phyloP scores from a whole-genome alignment of 2,329 filamentous ascomycete genomes.

The Aureobasidium vineae region DNA sequence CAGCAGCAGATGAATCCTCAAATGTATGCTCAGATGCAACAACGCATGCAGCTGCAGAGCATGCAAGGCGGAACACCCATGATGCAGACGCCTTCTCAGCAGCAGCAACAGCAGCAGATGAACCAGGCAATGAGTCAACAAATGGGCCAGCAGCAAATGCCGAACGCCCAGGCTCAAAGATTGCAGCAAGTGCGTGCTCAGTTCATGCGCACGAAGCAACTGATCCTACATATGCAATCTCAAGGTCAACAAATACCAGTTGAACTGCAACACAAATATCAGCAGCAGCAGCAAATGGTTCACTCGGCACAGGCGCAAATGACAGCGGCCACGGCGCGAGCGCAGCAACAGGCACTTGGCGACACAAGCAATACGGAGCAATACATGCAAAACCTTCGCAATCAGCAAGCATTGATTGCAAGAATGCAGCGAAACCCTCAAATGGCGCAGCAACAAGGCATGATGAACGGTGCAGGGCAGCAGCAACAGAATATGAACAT shows the following conservation, averaged over 20 bases:
- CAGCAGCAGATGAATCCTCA: conserved; percentile 30
- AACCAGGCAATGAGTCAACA: conserved; percentile 33
- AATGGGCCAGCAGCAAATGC: conserved; percentile 29
- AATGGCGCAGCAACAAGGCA: conserved; percentile 29
- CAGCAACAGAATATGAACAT: conserved; percentile 29
- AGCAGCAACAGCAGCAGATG: conserved; percentile 34
- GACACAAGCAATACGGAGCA: conserved; percentile 38
- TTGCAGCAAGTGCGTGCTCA: conserved; percentile 18
- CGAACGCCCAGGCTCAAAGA: conserved; percentile 3
- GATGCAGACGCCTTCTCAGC: conserved; percentile 27
- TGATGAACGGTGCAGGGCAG: conserved; percentile 28
- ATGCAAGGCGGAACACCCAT: conserved; percentile 26
- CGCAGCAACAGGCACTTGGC: conserved; percentile 26
- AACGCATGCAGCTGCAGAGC: conserved; percentile 29
- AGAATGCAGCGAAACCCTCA: conserved; percentile 26
- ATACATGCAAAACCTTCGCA: conserved; percentile 37
- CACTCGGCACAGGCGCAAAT: conserved; percentile 28
- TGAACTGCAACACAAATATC: conserved; percentile 30
- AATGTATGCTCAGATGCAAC: conserved; percentile 30
- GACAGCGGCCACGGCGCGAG: conserved; percentile 20
- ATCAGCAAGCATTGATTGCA: conserved; percentile 35
- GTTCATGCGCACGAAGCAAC: conserved; percentile 16
- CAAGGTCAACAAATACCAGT: conserved; percentile 30
- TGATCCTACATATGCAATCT: conserved; percentile 24
- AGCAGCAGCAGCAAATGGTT: conserved; percentile 36